Base-by-base conservation (phyloP, 805 yeast species). In the Yarrowia bubula region DNA sequence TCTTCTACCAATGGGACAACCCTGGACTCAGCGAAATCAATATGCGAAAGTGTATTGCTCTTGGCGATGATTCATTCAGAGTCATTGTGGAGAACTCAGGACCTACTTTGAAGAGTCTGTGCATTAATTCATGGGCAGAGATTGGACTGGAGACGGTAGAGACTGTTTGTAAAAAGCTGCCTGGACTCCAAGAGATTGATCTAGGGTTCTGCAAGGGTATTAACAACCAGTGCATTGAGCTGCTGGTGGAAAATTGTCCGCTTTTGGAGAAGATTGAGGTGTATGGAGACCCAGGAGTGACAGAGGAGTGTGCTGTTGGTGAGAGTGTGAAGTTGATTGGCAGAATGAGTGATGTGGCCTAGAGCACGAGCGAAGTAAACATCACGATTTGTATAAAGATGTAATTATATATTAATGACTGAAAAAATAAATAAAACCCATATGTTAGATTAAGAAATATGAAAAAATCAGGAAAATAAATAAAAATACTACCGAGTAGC, bases 121-220 rank as follows among this genome's bases (percentile, higher is more conserved):
- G 83, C 68, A 67, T 95, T 66, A 93, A 93, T 72, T 89, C 97
- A 0, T 72, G 91, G n/a, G 81, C 84, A 67, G 76, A 76, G 9
- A 69, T 93, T 0, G 78, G 89, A 0, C 76, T 79, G 14, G 77
- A 78, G 5, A 58, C 74, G 13, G 31, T 68, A 5, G 62, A 75
- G 35, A 69, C 68, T 22, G 44, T 66, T 14, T 61, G 76, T 13
- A 70, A 66, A 17, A 67, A 73, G 13, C 78, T 85, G 48, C 89
- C 92, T 1, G 80, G 86, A 33, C 76, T 93, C 47, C 84, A 90
- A 0, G 81, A 84, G 38, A 70, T 90, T 15, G 95, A 93, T 73
- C 72, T 86, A 13, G 96, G 98, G 0, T 93, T 93, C 75, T 89
- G 91, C 2, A 79, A 96, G 43, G 79, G 85, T 18, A 82, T 90